Base-by-base conservation (phyloP, 2,329 filamentous ascomycete species). In the Cladophialophora immunda region DNA sequence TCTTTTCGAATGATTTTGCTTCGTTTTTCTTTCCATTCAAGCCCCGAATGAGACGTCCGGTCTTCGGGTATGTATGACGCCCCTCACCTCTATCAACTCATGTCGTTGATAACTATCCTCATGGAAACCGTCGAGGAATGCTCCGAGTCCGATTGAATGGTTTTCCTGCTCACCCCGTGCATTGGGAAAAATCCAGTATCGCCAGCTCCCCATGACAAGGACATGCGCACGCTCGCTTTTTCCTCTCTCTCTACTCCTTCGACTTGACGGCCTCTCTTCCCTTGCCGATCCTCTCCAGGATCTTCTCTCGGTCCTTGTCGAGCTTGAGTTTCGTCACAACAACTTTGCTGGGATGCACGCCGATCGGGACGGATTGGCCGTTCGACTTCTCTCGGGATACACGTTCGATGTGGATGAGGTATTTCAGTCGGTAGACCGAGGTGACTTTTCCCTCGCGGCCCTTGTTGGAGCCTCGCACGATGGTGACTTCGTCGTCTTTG, bases 311-410 rank as follows among this genome's bases (percentile, higher is more conserved):
- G 74, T 84, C 82, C 78, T 84, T 84, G 74, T 84, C 81, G 85
- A 97, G 88, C 92, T 98, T 97, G 83, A 98, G 89, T 90, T 97
- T 97, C 86, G 91, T 97, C 87, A 99, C 92, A 86, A 97, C 90
- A 76, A 97, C 93, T 85, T 98, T 98, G 85, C 92, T 96, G 79
- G 95, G 91, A 85, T 94, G 92, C 84, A 99, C 90, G 83, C 93
- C 93, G 80, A 98, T 87, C 73, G 94, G 94, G 65, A 98, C 94
- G 81, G 89, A 92, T 87, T 97, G 94, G 85, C 95, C 94, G 82
- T 93, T 95, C 82, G 89, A 91, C 91, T 99, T 99, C 84, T 99
- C 95, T 81, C 94, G 93, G 83, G 90, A 90, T 81, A 99, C 90
- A 79, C 94, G 93, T 89, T 97, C 94, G 83, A 99, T 84, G 90